Conservation (phyloP, 2,329 filamentous ascomycete genomes). For the Plenodomus tracheiphilus region DNA sequence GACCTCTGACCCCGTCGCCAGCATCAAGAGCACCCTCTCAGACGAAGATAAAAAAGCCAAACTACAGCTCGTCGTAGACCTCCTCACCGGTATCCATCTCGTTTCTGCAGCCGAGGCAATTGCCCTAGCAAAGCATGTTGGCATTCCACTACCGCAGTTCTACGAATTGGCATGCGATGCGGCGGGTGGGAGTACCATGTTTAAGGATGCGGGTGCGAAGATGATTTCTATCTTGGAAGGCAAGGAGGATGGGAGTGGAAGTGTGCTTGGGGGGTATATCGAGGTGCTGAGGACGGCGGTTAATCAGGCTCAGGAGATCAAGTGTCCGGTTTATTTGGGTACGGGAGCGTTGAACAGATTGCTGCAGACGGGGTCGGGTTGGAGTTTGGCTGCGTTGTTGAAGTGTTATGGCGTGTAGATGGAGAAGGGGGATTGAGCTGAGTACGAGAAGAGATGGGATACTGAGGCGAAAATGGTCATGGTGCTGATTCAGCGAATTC, state of each 20-base stretch:
- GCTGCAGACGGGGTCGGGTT: slow-evolving; percentile 29
- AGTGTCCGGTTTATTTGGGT: slow-evolving; percentile 40
- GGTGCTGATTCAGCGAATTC: no score
- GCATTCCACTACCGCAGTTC: slow-evolving; percentile 41
- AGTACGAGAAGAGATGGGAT: neutral
- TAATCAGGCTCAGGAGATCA: slow-evolving; percentile 39
- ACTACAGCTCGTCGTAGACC: slow-evolving; percentile 41
- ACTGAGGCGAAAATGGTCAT: neutral
- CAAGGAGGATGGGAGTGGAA: slow-evolving; percentile 19
- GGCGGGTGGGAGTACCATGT: slow-evolving; percentile 43
- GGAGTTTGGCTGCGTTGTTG: slow-evolving; percentile 25
- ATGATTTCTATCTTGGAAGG: slow-evolving; percentile 40
- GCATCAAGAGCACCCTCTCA: slow-evolving; percentile 27
- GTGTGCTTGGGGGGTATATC: slow-evolving; percentile 20
- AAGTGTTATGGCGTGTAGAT: slow-evolving; percentile 22
- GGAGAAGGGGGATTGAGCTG: neutral
- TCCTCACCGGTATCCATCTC: slow-evolving; percentile 42
- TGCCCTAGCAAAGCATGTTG: slow-evolving; percentile 42
- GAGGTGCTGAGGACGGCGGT: slow-evolving; percentile 35
- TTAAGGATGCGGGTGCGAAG: slow-evolving; percentile 35
- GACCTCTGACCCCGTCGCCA: slow-evolving; percentile 44
- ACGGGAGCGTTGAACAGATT: slow-evolving; percentile 38
- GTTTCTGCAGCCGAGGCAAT: slow-evolving; percentile 44
- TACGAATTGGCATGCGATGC: slow-evolving; percentile 43
- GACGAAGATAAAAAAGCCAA: slow-evolving; percentile 33